phyloP scores from a whole-genome alignment of 345 rosid genomes.

The Gossypium turneri region DNA sequence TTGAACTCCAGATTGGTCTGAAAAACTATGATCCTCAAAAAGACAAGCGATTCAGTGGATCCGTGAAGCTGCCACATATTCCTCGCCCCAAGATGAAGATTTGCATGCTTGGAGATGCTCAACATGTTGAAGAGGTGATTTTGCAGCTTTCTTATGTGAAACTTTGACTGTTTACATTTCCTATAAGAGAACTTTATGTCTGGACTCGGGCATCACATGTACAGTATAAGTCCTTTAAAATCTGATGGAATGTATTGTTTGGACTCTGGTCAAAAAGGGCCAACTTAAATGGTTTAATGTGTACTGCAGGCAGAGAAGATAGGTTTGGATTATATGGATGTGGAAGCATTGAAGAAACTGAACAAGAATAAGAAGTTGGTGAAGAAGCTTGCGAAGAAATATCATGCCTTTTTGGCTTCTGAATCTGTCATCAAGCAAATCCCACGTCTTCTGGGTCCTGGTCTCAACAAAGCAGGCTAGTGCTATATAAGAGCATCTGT shows the following conservation, averaged over 20 bases:
- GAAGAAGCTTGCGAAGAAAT: slow-evolving; percentile 80
- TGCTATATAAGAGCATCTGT: neutral
- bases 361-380: slow-evolving; percentile 82
- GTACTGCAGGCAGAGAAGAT: slow-evolving; percentile 60
- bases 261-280: too few species aligned
- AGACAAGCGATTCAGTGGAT: slow-evolving; percentile 92
- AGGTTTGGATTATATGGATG: slow-evolving; percentile 67
- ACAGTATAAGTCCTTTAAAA: too few species aligned
- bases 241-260: too few species aligned
- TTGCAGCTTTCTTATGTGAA: neutral
- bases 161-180: neutral
- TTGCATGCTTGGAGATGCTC: slow-evolving; percentile 98
- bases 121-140: slow-evolving; percentile 81
- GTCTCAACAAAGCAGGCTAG: slow-evolving; percentile 93
- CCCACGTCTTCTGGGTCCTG: slow-evolving; percentile 80
- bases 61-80: slow-evolving; percentile 84
- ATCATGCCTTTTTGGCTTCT: slow-evolving; percentile 72
- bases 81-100: slow-evolving; percentile 94
- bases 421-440: slow-evolving; percentile 84
- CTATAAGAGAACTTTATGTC: neutral
- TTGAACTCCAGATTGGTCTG: slow-evolving; percentile 92
- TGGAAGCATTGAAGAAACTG: slow-evolving; percentile 65
- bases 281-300: neutral
- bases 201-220: neutral
- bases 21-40: slow-evolving; percentile 95